These are phyloP conservation scores for Hysterangium stoloniferum DNA, from an alignment of 768 basidiomycete genomes.

Conservation along the genomic window DNA sequence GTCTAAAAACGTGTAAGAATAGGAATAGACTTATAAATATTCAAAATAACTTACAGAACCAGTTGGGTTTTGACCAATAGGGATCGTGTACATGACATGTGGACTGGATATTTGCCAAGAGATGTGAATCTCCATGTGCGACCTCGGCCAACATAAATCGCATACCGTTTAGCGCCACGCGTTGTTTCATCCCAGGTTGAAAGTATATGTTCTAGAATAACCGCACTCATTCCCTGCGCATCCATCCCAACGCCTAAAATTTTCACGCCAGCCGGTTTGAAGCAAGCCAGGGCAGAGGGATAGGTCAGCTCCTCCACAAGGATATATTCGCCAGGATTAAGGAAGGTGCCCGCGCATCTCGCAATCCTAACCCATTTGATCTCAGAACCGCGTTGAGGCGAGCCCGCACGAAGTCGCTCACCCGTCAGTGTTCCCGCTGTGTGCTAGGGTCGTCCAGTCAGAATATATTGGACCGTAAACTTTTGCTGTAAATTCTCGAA, in stretches of 20 bases:
- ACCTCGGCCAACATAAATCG: slow-evolving; percentile 12
- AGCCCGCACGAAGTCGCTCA: slow-evolving; percentile 12
- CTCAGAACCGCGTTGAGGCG: slow-evolving; percentile 11
- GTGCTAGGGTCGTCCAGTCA: slow-evolving; percentile 49
- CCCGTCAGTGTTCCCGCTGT: slow-evolving; percentile 69
- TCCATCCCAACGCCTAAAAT: slow-evolving; percentile 62
- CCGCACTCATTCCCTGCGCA: slow-evolving; percentile 58
- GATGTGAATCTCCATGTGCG: not conserved
- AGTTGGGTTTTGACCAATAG: slow-evolving; percentile 81
- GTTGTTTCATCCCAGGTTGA: slow-evolving; percentile 55
- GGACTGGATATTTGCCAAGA: slow-evolving; percentile 36
- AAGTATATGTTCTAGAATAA: slow-evolving; percentile 50
- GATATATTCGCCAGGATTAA: slow-evolving; percentile 56
- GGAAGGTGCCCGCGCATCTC: slow-evolving; percentile 51
- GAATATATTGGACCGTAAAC: slow-evolving; percentile 50
- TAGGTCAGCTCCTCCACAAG: slow-evolving; percentile 71
- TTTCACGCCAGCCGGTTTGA: slow-evolving; percentile 33
- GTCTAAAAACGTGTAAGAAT: slow-evolving; percentile 31
- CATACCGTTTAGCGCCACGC: slow-evolving; percentile 49
- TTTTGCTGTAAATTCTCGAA: slow-evolving; percentile 46
- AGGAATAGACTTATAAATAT: not conserved
- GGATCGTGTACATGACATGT: slow-evolving; percentile 66
- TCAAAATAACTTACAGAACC: slow-evolving; percentile 44
- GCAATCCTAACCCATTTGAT: slow-evolving; percentile 33
- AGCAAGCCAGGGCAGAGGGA: slow-evolving; percentile 41